Percentiles rank a stretch among this genome's conserved stretches.
Conservation (phyloP, 2,329 filamentous ascomycete genomes). For the Fusarium newnesense region DNA sequence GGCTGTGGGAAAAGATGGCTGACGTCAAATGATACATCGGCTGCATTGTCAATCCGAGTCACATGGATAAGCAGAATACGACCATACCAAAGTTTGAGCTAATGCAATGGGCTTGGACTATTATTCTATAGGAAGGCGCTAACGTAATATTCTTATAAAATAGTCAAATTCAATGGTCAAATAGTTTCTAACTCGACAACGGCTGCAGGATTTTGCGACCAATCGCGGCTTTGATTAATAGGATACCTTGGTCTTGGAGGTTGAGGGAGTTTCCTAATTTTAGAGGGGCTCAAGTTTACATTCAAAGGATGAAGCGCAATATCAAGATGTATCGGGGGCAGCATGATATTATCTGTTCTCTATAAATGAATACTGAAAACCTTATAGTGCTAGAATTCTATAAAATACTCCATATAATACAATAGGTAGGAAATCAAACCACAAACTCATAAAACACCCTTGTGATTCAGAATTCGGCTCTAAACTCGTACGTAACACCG, state of each 20-base stretch:
- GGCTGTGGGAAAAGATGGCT: neutral
- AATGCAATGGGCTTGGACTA: neutral
- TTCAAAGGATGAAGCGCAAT: neutral
- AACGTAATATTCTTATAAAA: conserved; percentile 1
- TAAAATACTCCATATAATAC: neutral
- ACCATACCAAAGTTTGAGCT: conserved; percentile 2
- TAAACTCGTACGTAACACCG: neutral
- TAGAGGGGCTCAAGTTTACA: rapidly evolving
- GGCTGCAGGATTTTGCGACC: too few relatives aligned
- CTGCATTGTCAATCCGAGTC: neutral
- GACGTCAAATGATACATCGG: neutral
- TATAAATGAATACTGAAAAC: neutral
- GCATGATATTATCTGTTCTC: neutral
- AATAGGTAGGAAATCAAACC: neutral
- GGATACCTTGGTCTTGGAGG: neutral
- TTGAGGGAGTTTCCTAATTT: too few relatives aligned
- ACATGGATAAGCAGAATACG: neutral
- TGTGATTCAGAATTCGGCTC: neutral
- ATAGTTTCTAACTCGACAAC: neutral
- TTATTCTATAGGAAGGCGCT: neutral
- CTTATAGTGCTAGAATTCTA: neutral
- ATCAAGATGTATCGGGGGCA: neutral
- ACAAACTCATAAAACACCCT: neutral
- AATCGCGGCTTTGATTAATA: neutral
- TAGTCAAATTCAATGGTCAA: conserved; percentile 12